Conservation (phyloP, 1,284 basidiomycete genomes). For the Apiotrichum domesticum region DNA sequence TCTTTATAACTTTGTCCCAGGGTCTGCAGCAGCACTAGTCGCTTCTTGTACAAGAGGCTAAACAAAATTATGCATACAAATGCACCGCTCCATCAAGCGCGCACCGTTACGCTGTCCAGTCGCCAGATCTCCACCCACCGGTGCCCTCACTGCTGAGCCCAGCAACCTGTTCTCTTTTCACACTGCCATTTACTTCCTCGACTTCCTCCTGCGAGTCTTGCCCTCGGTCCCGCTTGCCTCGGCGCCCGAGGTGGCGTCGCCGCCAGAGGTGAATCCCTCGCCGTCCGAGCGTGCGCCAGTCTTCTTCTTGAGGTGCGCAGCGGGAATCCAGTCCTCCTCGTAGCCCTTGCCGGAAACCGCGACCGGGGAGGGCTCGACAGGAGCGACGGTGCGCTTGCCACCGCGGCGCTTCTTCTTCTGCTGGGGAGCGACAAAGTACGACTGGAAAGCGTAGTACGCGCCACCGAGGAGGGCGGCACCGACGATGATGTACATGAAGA, state of each 20-base stretch:
- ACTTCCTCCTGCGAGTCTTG: conserved; percentile 25
- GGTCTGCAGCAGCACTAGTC: not conserved
- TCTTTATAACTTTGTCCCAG: no score
- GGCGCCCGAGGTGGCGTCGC: conserved; percentile 34
- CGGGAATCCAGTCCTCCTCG: conserved; percentile 88
- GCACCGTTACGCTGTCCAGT: no score
- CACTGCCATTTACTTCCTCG: conserved; percentile 14
- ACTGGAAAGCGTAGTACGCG: conserved; percentile 62
- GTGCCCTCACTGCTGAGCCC: no score
- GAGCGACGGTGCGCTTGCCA: conserved; percentile 27
- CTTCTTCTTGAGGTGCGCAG: conserved; percentile 70
- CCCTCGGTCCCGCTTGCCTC: conserved; percentile 37
- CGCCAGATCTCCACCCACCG: no score
- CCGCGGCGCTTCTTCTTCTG: conserved; percentile 40
- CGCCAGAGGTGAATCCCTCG: conserved; percentile 32
- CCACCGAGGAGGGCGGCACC: conserved; percentile 59
- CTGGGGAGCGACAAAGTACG: conserved; percentile 55
- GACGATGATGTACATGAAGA: conserved; percentile 70
- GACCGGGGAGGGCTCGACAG: conserved; percentile 41
- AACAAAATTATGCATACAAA: conserved; percentile 7
- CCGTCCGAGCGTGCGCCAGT: conserved; percentile 21
- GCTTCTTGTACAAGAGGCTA: not conserved
- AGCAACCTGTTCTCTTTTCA: not conserved
- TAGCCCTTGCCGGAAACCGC: conserved; percentile 64
- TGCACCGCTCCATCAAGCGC: conserved; percentile 6